Base-by-base conservation (phyloP, 352 stramenopile species). In the Phytophthora macrochlamydospora region DNA sequence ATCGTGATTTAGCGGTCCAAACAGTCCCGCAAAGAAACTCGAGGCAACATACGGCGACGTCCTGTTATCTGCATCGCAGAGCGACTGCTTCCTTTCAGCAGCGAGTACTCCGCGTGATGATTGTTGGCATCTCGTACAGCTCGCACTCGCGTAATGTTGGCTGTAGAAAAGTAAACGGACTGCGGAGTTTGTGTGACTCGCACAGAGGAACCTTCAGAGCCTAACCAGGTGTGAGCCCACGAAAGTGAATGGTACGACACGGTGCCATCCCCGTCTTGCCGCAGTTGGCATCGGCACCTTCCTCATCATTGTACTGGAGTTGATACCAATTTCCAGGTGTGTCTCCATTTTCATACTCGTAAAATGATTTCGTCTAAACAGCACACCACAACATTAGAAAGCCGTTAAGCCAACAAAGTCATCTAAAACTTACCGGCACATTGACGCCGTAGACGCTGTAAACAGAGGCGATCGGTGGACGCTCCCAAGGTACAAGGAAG, bases 171-270 rank as follows among this genome's bases (percentile, higher is more conserved):
- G 50, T 93, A 92, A 43, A 93, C 85, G 14, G 72, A 83, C 59
- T 92, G 85, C 7, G 85, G 85, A 0, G 78, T 78, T 42, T 89
- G 78, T n/a, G 81, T 93, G n/a, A 93, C 76, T 24, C 85, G 78
- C 6, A 93, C 83, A 3, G 66, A 61, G 11, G 69, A 71, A 0
- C 73, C 76, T 13, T 67, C 61, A 3, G 71, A 59, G 7, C 83
- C 84, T 6, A 94, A 74, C 86, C 86, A 94, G 12, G 82, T 89
- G 65, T 94, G 86, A 0, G 83, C 82, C 77, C 76, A 93, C 7
- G 86, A 91, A 11, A 94, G 69, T 30, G 86, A 94, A 70, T 94
- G 84, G 51, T 94, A 94, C 11, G 81, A 67, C 24, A 92, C 84
- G 4, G 86, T 94, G 57, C 71, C 82, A 46, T 94, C 86, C 12